A percentile compares a stretch with the other conserved stretches of the same genome.
These are phyloP conservation scores for Cladophialophora bantiana DNA, from an alignment of 2,329 filamentous ascomycete species.

Conservation along the genomic window DNA sequence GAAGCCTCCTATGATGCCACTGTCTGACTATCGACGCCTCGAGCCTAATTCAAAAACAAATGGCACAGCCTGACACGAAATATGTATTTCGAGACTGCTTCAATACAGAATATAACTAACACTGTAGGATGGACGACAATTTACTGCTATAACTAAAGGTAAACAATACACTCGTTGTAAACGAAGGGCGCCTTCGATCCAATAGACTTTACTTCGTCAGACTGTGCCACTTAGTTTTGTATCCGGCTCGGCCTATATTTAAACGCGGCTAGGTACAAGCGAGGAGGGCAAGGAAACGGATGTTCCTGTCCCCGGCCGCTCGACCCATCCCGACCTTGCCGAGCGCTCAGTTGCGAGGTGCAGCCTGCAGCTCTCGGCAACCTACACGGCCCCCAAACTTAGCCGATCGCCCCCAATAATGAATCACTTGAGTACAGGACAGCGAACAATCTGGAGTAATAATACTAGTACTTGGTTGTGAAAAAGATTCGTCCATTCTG, in stretches of 20 bases:
- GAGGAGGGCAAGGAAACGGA: constrained; percentile 3
- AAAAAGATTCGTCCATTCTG: neutral
- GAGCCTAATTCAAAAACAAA: neutral
- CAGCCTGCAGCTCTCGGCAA: neutral
- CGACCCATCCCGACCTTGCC: constrained; percentile 3
- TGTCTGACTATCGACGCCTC: neutral
- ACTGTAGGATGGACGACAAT: too few species aligned
- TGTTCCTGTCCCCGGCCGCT: neutral
- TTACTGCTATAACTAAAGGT: too few species aligned
- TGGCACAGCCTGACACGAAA: too few species aligned
- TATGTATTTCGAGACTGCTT: too few species aligned
- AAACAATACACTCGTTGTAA: too few species aligned
- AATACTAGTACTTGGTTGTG: neutral
- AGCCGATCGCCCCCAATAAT: constrained; percentile 11
- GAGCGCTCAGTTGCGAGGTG: neutral
- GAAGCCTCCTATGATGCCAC: neutral
- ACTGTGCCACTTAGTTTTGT: too few species aligned
- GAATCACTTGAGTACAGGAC: neutral
- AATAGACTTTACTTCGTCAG: too few species aligned
- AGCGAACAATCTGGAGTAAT: constrained; percentile 2
- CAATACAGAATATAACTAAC: too few species aligned
- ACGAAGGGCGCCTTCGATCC: too few species aligned
- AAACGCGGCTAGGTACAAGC: constrained; percentile 9
- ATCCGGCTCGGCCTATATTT: constrained; percentile 4
- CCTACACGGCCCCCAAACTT: constrained; percentile 1